Evolutionary conservation across 257 asterid species (phyloP).

Genomic region (Craterostigma plantagineum): DNA sequence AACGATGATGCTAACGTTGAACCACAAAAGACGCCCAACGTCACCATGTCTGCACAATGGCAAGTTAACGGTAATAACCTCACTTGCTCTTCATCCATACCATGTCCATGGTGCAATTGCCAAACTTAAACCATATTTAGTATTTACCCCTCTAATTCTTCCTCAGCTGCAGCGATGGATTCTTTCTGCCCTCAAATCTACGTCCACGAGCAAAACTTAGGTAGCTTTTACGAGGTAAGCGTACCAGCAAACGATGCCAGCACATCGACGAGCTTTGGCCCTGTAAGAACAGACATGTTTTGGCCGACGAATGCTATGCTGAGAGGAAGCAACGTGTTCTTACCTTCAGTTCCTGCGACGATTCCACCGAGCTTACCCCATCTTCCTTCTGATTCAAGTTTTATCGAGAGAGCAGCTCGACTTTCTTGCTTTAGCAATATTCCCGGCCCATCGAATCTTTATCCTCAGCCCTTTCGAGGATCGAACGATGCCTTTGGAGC

Average conservation of each 20-base stretch:
- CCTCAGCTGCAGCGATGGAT: constrained; percentile 25
- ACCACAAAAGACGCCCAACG: constrained; percentile 28
- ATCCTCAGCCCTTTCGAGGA: constrained; percentile 12
- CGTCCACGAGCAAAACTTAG: constrained; percentile 53
- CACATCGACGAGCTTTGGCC: constrained; percentile 18
- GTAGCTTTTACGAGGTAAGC: constrained; percentile 33
- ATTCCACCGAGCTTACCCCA: too few species aligned
- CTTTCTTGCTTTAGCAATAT: constrained; percentile 49
- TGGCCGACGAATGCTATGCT: constrained; percentile 34
- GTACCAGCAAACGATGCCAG: constrained; percentile 19
- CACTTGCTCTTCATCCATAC: constrained; percentile 17
- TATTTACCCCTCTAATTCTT: constrained; percentile 20
- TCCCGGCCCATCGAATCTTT: too few species aligned
- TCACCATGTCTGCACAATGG: constrained; percentile 46
- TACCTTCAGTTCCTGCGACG: too few species aligned
- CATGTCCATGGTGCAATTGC: constrained; percentile 28
- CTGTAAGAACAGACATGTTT: constrained; percentile 20
- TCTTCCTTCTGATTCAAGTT: constrained; percentile 71
- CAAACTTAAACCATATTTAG: constrained; percentile 23
- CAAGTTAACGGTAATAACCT: constrained; percentile 29
- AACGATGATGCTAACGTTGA: constrained; percentile 26
- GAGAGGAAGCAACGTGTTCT: constrained; percentile 42
- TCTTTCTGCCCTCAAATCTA: constrained; percentile 41
- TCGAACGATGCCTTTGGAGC: constrained; percentile 19
- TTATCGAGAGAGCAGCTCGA: constrained; percentile 80